A percentile compares a stretch with the other conserved stretches of the same genome.
These are phyloP conservation scores for Pestalotiopsis sp. DNA, from an alignment of 2,329 filamentous ascomycete species.

Conservation along the genomic window DNA sequence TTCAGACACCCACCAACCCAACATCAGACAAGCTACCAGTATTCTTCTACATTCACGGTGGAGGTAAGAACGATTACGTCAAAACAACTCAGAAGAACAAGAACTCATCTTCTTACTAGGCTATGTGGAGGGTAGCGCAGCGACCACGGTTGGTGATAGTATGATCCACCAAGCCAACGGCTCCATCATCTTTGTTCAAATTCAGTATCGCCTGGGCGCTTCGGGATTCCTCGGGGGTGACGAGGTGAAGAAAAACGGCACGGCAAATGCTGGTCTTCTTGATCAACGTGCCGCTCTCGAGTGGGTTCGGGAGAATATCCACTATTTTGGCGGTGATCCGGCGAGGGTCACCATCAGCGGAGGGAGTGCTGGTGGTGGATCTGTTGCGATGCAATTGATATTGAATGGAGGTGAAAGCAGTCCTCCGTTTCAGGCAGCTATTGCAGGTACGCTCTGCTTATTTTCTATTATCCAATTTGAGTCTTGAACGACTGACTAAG, in stretches of 20 bases:
- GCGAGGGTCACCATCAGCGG: conserved; percentile 56
- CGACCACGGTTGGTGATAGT: not conserved
- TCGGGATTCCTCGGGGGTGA: not conserved
- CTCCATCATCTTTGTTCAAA: conserved; percentile 24
- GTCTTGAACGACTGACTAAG: not conserved
- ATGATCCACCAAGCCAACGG: not conserved
- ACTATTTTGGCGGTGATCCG: conserved; percentile 55
- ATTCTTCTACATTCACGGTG: too few relatives aligned
- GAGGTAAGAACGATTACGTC: too few relatives aligned
- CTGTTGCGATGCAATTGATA: conserved; percentile 49
- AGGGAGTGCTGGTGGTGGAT: conserved; percentile 55
- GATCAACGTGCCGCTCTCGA: conserved; percentile 44
- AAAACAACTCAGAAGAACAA: too few relatives aligned
- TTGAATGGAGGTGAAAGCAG: conserved; percentile 41
- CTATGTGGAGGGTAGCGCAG: not conserved
- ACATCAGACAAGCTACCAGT: too few relatives aligned
- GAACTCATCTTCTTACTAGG: not conserved
- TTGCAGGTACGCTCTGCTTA: not conserved
- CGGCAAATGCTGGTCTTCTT: not conserved
- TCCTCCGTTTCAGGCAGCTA: not conserved
- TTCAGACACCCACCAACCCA: too few relatives aligned
- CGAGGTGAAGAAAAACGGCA: not conserved
- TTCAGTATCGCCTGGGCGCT: conserved; percentile 39
- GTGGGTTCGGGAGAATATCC: conserved; percentile 56
- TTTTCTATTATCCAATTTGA: not conserved